Evolutionary conservation across 768 basidiomycete species (phyloP).

Genomic region (Pleurotus citrinopileatus): DNA sequence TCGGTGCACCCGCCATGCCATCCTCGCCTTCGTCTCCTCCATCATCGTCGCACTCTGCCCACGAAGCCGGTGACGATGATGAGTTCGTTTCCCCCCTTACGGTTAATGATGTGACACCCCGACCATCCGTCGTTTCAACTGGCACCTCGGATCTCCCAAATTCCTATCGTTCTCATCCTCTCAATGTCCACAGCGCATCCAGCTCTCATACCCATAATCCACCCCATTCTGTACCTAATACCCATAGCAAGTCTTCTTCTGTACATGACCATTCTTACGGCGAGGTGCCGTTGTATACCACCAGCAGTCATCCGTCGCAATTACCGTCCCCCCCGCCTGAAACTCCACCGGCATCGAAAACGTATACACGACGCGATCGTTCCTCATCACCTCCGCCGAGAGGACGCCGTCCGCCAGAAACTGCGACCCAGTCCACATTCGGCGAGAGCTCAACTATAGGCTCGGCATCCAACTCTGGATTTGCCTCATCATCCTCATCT

Average conservation of each 20-base stretch:
- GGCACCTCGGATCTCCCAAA: conserved; percentile 19
- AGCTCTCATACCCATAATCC: not conserved
- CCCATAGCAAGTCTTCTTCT: not conserved
- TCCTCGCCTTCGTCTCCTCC: conserved; percentile 33
- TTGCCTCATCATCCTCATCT: conserved; percentile 9
- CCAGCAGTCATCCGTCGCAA: conserved; percentile 31
- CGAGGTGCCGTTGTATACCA: conserved; percentile 8
- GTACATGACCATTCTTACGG: conserved; percentile 3
- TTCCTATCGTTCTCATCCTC: conserved; percentile 12
- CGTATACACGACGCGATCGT: not conserved
- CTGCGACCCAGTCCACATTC: conserved; percentile 7
- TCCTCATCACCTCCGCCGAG: not conserved
- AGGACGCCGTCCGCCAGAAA: not conserved
- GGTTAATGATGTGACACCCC: conserved; percentile 42
- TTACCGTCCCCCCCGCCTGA: conserved; percentile 15
- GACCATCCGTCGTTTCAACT: conserved; percentile 40
- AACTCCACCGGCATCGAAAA: conserved; percentile 15
- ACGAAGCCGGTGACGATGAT: conserved; percentile 32
- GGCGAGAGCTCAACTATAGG: conserved; percentile 12
- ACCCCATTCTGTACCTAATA: not conserved
- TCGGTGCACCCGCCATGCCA: conserved; percentile 37
- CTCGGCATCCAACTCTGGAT: conserved; percentile 16
- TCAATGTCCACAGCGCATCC: not conserved
- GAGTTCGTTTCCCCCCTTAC: conserved; percentile 22
- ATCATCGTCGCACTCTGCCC: conserved; percentile 28